Base-by-base conservation (phyloP, 768 basidiomycete genomes). In the Boletus patriciae region DNA sequence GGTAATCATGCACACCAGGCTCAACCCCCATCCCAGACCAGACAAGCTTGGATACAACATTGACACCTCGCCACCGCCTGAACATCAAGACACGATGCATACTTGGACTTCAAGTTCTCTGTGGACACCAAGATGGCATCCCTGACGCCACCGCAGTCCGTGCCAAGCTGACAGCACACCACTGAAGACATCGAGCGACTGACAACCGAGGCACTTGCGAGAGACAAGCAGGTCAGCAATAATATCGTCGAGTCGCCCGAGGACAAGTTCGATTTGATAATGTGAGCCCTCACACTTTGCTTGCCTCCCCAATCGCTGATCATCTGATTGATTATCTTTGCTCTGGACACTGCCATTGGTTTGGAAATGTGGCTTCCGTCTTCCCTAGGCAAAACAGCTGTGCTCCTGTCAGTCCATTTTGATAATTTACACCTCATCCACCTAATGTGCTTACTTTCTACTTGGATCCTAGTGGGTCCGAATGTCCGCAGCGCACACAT, bases 91-190 rank as follows among this genome's bases (percentile, higher is more conserved):
- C 52, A 47, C 50, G 50, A 54, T 45, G 6, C 25, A 8, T 18
- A n/a, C 23, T 21, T 55, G 19, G 10, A 49, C 36, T 56, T 62
- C 4, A 34, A 7, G 31, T 60, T 68, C 50, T 5, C 46, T 29
- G 18, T 27, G 3, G 53, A 61, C 34, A 25, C 33, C 13, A 4
- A 48, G 54, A 78, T 80, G 72, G 78, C 82, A 73, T 69, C 80
- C 13, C 62, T 90, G 38, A 78, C 73, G 9, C 82, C 90, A 29
- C 89, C 91, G 1, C 88, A 92, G 64, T 62, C 80, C 23, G 74
- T 90, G 1, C 86, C 83, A 19, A 66, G 67, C 42, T 93, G 90
- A 90, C 77, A 81, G 15, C 88, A 92, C 68, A 75, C 84, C 27
- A 74, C 85, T 2, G 80, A 85, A 46, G 82, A 88, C 31, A 80